Conservation (phyloP, 2,329 filamentous ascomycete species). For the Colletotrichum godetiae region DNA sequence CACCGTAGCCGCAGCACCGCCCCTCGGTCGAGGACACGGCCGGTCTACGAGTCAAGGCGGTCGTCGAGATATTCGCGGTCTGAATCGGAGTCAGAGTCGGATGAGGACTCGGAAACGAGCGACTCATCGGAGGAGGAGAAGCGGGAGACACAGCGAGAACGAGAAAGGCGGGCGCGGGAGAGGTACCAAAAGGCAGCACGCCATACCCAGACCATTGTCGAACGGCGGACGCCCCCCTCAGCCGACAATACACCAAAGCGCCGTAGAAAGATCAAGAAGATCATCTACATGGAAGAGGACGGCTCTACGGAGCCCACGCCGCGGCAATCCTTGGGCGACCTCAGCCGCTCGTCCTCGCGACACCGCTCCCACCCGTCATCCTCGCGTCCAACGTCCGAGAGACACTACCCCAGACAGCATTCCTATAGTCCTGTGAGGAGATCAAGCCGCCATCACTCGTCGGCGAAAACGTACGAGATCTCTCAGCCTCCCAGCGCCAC, state of each 20-base stretch:
- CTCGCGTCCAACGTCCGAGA: conserved; percentile 32
- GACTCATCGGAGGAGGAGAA: conserved; percentile 47
- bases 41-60: conserved; percentile 42
- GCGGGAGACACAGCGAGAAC: conserved; percentile 35
- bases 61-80: conserved; percentile 45
- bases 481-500: conserved; percentile 21
- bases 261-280: conserved; percentile 26
- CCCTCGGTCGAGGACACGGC: conserved; percentile 50
- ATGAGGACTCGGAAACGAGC: conserved; percentile 51
- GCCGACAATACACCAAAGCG: conserved; percentile 26
- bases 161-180: conserved; percentile 10
- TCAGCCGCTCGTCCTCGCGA: conserved; percentile 22
- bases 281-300: conserved; percentile 29
- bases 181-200: neutral
- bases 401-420: conserved; percentile 22
- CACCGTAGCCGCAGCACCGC: conserved; percentile 49
- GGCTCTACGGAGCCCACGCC: conserved; percentile 18
- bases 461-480: conserved; percentile 15
- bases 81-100: conserved; percentile 49
- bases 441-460: conserved; percentile 16
- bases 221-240: conserved; percentile 35
- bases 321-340: conserved; percentile 19
- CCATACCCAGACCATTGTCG: conserved; percentile 19
- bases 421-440: conserved; percentile 20
- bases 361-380: conserved; percentile 31